Percentiles rank a stretch among this genome's conserved stretches.
These are phyloP conservation scores for Graphium sp. DNA, from an alignment of 2,329 filamentous ascomycete species.

Conservation along the genomic window DNA sequence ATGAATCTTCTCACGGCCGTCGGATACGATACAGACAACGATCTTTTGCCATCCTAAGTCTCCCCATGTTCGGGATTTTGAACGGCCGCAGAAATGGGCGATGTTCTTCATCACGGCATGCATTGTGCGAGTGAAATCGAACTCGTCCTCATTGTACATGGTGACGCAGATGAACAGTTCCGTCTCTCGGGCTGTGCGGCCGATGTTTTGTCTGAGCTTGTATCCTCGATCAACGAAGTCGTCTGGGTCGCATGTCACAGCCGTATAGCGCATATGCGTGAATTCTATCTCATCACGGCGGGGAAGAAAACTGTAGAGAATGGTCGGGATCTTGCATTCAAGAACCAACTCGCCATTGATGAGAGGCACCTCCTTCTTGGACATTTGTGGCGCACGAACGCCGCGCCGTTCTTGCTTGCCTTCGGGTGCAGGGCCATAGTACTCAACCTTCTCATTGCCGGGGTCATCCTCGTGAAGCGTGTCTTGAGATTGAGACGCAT, in stretches of 20 bases:
- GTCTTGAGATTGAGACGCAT: constrained; percentile 32
- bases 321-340: constrained; percentile 98
- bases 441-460: constrained; percentile 45
- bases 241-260: constrained; percentile 94
- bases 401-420: constrained; percentile 79
- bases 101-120: constrained; percentile 98
- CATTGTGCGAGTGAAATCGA: constrained; percentile 94
- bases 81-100: constrained; percentile 83
- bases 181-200: constrained; percentile 68
- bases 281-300: constrained; percentile 89
- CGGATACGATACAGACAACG: constrained; percentile 90
- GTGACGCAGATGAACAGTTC: constrained; percentile 94
- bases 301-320: constrained; percentile 91
- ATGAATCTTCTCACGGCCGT: constrained; percentile 81
- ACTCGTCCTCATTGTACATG: constrained; percentile 99
- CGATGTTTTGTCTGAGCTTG: constrained; percentile 82
- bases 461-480: constrained; percentile 24
- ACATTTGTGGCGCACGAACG: constrained; percentile 72
- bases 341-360: constrained; percentile 96
- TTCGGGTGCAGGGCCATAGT: constrained; percentile 76
- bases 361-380: constrained; percentile 83
- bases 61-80: constrained; percentile 89
- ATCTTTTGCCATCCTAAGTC: constrained; percentile 98
- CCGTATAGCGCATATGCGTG: constrained; percentile 97
- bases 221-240: constrained; percentile 82